phyloP scores from a whole-genome alignment of 495 filamentous ascomycete genomes.

The Halenospora varia region DNA sequence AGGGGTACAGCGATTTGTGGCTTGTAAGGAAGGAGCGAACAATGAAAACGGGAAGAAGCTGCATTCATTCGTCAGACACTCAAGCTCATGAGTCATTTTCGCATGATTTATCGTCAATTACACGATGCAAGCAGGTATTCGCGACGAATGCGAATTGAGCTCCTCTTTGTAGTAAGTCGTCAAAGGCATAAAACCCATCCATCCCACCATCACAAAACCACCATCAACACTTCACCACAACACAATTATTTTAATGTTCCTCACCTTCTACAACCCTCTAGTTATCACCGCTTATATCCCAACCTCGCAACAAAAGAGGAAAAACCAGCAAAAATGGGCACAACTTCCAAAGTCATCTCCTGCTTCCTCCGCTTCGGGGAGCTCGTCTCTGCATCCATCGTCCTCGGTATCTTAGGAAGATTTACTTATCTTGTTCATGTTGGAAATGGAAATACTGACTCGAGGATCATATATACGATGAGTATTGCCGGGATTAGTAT shows the following conservation, averaged over 20 bases:
- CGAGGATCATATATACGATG: not conserved
- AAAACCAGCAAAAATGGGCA: no score
- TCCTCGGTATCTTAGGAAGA: not conserved
- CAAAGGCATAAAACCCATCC: no score
- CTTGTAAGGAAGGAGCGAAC: not conserved
- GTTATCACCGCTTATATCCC: not conserved
- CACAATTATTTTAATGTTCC: no score
- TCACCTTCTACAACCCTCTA: not conserved
- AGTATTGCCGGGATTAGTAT: not conserved
- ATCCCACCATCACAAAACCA: no score
- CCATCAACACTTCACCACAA: no score
- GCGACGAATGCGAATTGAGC: no score
- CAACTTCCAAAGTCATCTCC: not conserved
- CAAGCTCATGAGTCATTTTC: no score
- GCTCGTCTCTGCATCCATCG: not conserved
- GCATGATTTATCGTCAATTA: no score
- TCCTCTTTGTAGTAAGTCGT: no score
- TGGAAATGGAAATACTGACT: not conserved
- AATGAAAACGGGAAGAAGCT: not conserved
- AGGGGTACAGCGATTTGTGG: not conserved
- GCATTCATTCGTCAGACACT: not conserved
- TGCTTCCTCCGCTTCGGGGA: not conserved
- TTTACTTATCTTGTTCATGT: not conserved
- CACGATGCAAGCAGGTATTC: no score
- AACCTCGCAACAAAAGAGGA: no score